Evolutionary conservation across 306 rosid species (phyloP).

Genomic region (Inga leiocalycina): DNA sequence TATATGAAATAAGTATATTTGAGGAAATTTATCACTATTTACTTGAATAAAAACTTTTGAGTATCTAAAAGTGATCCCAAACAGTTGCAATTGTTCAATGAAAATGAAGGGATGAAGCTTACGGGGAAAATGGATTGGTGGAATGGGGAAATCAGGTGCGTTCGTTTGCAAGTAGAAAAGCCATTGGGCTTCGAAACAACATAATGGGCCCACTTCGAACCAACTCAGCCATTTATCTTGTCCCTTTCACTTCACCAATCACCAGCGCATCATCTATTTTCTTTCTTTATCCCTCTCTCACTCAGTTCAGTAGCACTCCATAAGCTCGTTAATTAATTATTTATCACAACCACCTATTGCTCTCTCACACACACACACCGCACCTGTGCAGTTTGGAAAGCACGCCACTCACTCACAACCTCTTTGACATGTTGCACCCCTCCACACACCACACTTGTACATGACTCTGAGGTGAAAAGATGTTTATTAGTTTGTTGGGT

Average conservation of each 20-base stretch:
- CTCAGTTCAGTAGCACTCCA: not conserved
- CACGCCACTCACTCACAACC: not conserved
- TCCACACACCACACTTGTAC: conserved; percentile 20
- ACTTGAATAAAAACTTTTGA: no score
- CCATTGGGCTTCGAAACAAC: conserved; percentile 30
- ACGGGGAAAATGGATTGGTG: conserved; percentile 13
- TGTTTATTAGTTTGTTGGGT: no score
- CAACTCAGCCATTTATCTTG: conserved; percentile 28
- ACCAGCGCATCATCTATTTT: not conserved
- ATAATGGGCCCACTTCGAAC: conserved; percentile 35
- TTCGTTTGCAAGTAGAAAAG: conserved; percentile 27
- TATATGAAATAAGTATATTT: no score
- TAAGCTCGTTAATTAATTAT: not conserved
- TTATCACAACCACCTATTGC: not conserved
- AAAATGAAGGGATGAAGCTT: conserved; percentile 18
- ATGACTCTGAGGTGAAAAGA: not conserved
- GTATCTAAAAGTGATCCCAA: no score
- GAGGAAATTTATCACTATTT: no score
- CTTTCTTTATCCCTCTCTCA: not conserved
- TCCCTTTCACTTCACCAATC: conserved; percentile 34
- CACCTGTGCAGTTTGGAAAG: not conserved
- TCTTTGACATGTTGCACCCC: not conserved
- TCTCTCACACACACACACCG: not conserved
- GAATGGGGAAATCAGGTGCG: not conserved
- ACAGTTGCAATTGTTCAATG: no score